Evolutionary conservation across 1,139 yeast species (phyloP), one percentile per base, ranked within the genome.

Genomic region (Chernovozyma aurita): DNA sequence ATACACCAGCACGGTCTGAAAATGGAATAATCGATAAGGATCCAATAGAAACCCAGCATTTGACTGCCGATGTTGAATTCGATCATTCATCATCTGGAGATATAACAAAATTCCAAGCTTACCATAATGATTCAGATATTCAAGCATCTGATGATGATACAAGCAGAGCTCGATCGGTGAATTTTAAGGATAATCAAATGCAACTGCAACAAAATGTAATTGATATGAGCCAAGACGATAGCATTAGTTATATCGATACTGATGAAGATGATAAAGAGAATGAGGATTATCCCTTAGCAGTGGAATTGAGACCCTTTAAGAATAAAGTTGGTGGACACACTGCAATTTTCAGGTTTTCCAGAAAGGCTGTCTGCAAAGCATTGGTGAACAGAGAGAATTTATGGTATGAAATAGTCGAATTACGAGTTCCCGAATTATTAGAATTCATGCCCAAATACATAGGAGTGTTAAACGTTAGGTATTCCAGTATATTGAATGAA

Each of bases 281-380:
- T 4, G 42, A 61, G 5, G 64, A 66, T 26, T 81, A 68, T 47
- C 85, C 88, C 2, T 61, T 80, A 32, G 80, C 95, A 1, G 95
- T 88, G 1, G 96, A 88, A 53, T 63, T 90, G 39, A 78, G 86
- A 36, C 96, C 95, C 2, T 90, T 85, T 62, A 79, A 82, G 45
- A 90, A 92, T 54, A 85, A 85, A 53, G 98, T 94, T 6, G 99
- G 99, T 8, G 99, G 99, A 0, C 99, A 94, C 56, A 92, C 97
- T 0, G 97, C 97, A 2, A 88, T 94, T 32, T 94, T 92, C 61
- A 74, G 92, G 44, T 92, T 92, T 54, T 84, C 95, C 6, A 84
- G 81, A 48, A 70, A 86, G 40, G 97, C 97, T 0, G 96, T 94
- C n/a, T 92, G 98, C 59, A 94, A 94, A 58, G 94, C 95, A 1